Evolutionary conservation across 2,329 filamentous ascomycete species (phyloP).

Genomic region (Microcera coccophila): DNA sequence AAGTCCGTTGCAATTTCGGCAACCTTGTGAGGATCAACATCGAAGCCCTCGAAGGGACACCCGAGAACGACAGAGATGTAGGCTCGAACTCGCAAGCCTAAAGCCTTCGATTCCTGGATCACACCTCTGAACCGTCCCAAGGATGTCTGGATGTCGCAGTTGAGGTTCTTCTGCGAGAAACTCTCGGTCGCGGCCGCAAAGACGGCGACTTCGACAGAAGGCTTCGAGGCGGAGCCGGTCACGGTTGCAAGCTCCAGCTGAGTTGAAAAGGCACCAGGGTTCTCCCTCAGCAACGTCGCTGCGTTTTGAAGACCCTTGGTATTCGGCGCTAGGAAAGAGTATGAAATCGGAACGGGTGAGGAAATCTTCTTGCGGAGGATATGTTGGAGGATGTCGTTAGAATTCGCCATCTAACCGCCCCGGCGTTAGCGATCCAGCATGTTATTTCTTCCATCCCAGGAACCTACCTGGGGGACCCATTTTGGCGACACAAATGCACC

Average conservation of each 20-base stretch:
- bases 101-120: conserved; percentile 62
- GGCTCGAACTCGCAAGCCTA: conserved; percentile 66
- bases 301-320: conserved; percentile 66
- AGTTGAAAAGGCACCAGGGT: conserved; percentile 49
- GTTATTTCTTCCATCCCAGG: background rate
- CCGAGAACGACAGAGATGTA: conserved; percentile 79
- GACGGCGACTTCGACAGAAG: conserved; percentile 67
- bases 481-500: conserved; percentile 80
- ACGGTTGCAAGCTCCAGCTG: conserved; percentile 43
- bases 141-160: conserved; percentile 72
- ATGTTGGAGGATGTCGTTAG: conserved; percentile 67
- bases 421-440: conserved; percentile 9
- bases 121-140: conserved; percentile 67
- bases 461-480: conserved; percentile 72
- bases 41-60: conserved; percentile 69
- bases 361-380: conserved; percentile 56
- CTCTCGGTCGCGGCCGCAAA: conserved; percentile 79
- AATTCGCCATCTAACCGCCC: conserved; percentile 66
- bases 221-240: conserved; percentile 39
- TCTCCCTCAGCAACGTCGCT: conserved; percentile 46
- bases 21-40: conserved; percentile 60
- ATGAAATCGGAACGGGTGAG: conserved; percentile 58
- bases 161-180: conserved; percentile 78
- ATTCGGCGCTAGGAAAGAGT: conserved; percentile 80
- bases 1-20: conserved; percentile 65